These are phyloP conservation scores for Colletotrichum navitas DNA, from an alignment of 2,329 filamentous ascomycete species.

Conservation along the genomic window DNA sequence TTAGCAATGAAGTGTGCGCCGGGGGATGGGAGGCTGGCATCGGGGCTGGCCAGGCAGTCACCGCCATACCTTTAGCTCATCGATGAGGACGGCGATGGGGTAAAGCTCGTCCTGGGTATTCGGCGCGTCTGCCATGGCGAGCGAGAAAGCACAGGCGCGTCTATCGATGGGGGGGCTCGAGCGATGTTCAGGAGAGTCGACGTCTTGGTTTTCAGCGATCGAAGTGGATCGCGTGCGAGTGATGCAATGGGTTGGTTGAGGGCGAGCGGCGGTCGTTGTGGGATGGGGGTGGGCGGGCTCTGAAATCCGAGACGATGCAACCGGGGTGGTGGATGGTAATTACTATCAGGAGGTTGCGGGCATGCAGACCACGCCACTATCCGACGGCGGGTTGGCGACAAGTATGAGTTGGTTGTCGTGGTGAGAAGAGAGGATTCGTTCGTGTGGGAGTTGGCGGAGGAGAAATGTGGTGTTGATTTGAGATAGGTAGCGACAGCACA, in stretches of 20 bases:
- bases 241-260: conserved; percentile 48
- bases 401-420: conserved; percentile 31
- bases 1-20: conserved; percentile 45
- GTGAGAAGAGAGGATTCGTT: conserved; percentile 9
- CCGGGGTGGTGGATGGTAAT: conserved; percentile 35
- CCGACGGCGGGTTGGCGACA: conserved; percentile 34
- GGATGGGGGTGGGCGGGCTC: conserved; percentile 36
- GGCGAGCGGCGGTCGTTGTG: conserved; percentile 41
- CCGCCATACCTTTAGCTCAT: conserved; percentile 91
- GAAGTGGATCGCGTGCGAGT: conserved; percentile 48
- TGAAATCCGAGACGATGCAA: conserved; percentile 43
- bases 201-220: conserved; percentile 42
- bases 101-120: conserved; percentile 98
- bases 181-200: conserved; percentile 32
- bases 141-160: conserved; percentile 52
- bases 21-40: conserved; percentile 42
- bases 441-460: conserved; percentile 25
- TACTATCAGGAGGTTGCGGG: conserved; percentile 32
- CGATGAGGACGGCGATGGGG: conserved; percentile 99
- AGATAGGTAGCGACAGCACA: conserved; percentile 30
- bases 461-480: conserved; percentile 39
- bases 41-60: conserved; percentile 36
- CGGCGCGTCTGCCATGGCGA: conserved; percentile 88
- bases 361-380: conserved; percentile 41
- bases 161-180: conserved; percentile 41